phyloP scores from a whole-genome alignment of 148 eudicot genomes.

The Arctostaphylos glauca region DNA sequence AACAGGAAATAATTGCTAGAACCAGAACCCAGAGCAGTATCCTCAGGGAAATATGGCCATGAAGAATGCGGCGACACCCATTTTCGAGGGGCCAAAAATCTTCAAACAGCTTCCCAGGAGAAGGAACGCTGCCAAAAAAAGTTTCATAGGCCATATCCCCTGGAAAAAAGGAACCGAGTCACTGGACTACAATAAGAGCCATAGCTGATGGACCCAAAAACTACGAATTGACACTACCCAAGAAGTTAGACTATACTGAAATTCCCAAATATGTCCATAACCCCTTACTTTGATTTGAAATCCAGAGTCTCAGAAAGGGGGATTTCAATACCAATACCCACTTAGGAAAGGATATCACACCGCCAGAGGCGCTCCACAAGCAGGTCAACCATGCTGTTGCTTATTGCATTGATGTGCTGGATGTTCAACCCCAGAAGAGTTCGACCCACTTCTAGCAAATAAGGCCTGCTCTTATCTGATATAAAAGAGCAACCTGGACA shows the following conservation, averaged over 20 bases:
- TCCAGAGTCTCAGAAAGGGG: background rate
- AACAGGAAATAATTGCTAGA: slow-evolving; percentile 16
- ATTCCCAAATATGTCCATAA: slow-evolving; percentile 11
- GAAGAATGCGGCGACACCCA: slow-evolving; percentile 30
- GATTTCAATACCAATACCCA: background rate
- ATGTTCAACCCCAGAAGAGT: slow-evolving; percentile 67
- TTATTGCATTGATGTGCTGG: slow-evolving; percentile 60
- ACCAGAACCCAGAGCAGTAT: slow-evolving; percentile 35
- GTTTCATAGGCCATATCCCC: slow-evolving; percentile 32
- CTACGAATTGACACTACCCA: slow-evolving; percentile 21
- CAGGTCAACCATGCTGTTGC: slow-evolving; percentile 43
- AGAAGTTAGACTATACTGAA: slow-evolving; percentile 10
- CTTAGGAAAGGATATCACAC: slow-evolving; percentile 71
- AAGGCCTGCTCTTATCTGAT: slow-evolving; percentile 55
- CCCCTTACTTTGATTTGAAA: slow-evolving; percentile 5
- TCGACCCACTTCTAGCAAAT: slow-evolving; percentile 55
- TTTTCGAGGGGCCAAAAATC: slow-evolving; percentile 34
- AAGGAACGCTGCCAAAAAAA: slow-evolving; percentile 55
- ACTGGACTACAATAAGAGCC: slow-evolving; percentile 35
- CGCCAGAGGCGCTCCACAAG: slow-evolving; percentile 49
- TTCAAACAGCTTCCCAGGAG: slow-evolving; percentile 55
- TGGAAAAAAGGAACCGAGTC: slow-evolving; percentile 51
- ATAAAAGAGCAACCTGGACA: slow-evolving; percentile 58
- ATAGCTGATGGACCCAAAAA: slow-evolving; percentile 64
- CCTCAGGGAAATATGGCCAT: slow-evolving; percentile 44